Evolutionary conservation across 441 rosid genomes (phyloP), one percentile per base, ranked within the genome.

Genomic region (Syzygium malaccense): DNA sequence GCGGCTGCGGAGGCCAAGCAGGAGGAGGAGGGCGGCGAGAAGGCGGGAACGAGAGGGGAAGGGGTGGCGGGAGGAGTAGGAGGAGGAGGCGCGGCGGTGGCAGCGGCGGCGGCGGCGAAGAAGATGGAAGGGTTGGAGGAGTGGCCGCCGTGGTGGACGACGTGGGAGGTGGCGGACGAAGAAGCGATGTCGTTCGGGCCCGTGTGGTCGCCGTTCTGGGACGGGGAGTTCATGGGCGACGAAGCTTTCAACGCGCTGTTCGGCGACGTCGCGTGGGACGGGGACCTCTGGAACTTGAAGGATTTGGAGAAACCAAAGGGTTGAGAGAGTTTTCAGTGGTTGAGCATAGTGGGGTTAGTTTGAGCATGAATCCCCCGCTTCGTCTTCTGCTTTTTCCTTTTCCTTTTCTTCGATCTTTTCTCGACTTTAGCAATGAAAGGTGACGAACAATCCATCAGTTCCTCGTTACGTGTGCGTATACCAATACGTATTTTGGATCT

Each of bases 261-360:
- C 32, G 90, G 88, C 89, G 96, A 94, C 92, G 96, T 92, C 75
- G 92, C 87, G 85, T 95, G 98, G 96, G 96, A 93, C 83, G 93
- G 90, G 88, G 96, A 94, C 91, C 93, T 95, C 88, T 95, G 97
- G 97, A 94, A 95, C 92, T 87, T 96, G 90, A 92, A 90, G 87
- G 87, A 89, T 83, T 86, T 92, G 53, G 88, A 92, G 83, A 71
- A 89, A 54, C 93, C 92, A 23, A 88, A 89, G 54, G 14, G 33
- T 75, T 30, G 41, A 49, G 86, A 75, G 83, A 56, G 51, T 45
- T 45, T 45, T 45, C 48, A 45, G 48, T 45, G 48, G 48, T 45
- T 45, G 48, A 45, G 48, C 7, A 45, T 7, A 2, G 48, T 7
- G 48, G 48, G 48, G 48, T 7, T 45, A 45, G 48, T 45, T 45